These are phyloP conservation scores for Starmerella gropengiesseri DNA, from an alignment of 805 yeast species.

Conservation along the genomic window DNA sequence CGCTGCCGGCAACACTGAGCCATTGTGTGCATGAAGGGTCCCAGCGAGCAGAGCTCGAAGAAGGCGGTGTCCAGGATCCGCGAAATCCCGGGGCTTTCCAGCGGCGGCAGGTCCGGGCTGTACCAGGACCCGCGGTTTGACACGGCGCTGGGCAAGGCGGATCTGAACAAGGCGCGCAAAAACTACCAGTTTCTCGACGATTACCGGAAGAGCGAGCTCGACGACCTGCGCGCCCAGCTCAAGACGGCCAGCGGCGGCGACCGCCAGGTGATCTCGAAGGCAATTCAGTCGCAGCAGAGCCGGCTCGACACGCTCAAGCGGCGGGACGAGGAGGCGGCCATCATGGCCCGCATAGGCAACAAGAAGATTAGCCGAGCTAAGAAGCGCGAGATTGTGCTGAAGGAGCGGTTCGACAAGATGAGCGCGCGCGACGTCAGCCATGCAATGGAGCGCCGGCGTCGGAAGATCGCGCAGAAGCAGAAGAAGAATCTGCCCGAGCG, in stretches of 20 bases:
- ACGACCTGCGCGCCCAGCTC: slow-evolving; percentile 44
- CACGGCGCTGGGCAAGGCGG: slow-evolving; percentile 77
- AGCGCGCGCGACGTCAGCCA: slow-evolving; percentile 29
- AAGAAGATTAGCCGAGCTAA: slow-evolving; percentile 35
- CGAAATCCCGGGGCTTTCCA: slow-evolving; percentile 42
- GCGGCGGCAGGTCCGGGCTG: slow-evolving; percentile 32
- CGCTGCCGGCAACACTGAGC: neutral
- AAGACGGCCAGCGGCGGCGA: slow-evolving; percentile 39
- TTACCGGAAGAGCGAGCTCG: slow-evolving; percentile 65
- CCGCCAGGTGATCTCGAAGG: slow-evolving; percentile 27
- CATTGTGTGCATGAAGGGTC: slow-evolving; percentile 61
- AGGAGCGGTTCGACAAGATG: slow-evolving; percentile 31
- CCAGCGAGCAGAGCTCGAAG: slow-evolving; percentile 67
- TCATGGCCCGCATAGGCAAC: slow-evolving; percentile 55
- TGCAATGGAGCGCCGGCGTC: slow-evolving; percentile 29
- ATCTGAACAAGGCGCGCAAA: slow-evolving; percentile 51
- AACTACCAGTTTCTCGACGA: slow-evolving; percentile 80
- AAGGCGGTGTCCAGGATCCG: slow-evolving; percentile 58
- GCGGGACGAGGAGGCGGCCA: slow-evolving; percentile 61
- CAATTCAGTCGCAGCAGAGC: slow-evolving; percentile 29
- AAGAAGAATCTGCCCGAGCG: slow-evolving; percentile 31
- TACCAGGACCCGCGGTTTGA: slow-evolving; percentile 85
- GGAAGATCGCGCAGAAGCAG: slow-evolving; percentile 33
- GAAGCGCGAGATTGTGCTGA: slow-evolving; percentile 30
- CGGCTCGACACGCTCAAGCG: slow-evolving; percentile 55